Conservation (phyloP, 1,139 yeast genomes). For the Debaryomyces coudertii region DNA sequence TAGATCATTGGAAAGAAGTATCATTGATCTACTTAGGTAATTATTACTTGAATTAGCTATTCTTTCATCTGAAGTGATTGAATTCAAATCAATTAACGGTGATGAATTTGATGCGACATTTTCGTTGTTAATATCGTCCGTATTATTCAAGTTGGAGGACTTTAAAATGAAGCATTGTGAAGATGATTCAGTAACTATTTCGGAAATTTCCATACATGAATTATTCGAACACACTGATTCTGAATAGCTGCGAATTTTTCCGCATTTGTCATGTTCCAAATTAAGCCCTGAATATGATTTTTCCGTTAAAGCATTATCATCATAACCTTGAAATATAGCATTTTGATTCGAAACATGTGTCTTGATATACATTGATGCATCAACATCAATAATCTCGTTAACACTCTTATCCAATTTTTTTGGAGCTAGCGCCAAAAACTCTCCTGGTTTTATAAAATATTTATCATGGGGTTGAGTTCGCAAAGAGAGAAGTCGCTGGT, state of each 20-base stretch:
- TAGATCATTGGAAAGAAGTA: not conserved
- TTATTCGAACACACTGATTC: not conserved
- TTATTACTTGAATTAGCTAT: not conserved
- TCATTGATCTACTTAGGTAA: not conserved
- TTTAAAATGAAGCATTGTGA: not conserved
- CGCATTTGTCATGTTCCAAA: not conserved
- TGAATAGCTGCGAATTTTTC: conserved; percentile 8
- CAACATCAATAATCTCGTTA: conserved; percentile 5
- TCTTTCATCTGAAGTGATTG: not conserved
- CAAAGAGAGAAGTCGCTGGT: conserved; percentile 43
- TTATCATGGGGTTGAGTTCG: conserved; percentile 35
- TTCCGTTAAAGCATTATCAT: conserved; percentile 8
- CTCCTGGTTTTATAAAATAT: conserved; percentile 25
- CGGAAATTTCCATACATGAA: not conserved
- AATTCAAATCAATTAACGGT: conserved; percentile 5
- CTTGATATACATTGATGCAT: conserved; percentile 5
- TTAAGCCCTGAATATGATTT: conserved; percentile 1
- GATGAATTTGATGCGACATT: not conserved
- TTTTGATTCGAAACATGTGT: not conserved
- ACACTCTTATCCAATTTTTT: conserved; percentile 4
- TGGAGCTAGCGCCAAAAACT: conserved; percentile 20
- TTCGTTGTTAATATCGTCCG: not conserved
- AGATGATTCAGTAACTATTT: not conserved
- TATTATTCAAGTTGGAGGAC: not conserved
- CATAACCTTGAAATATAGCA: conserved; percentile 10